Base-by-base conservation (phyloP, 2,329 filamentous ascomycete genomes). In the Clarireedia hainanense region DNA sequence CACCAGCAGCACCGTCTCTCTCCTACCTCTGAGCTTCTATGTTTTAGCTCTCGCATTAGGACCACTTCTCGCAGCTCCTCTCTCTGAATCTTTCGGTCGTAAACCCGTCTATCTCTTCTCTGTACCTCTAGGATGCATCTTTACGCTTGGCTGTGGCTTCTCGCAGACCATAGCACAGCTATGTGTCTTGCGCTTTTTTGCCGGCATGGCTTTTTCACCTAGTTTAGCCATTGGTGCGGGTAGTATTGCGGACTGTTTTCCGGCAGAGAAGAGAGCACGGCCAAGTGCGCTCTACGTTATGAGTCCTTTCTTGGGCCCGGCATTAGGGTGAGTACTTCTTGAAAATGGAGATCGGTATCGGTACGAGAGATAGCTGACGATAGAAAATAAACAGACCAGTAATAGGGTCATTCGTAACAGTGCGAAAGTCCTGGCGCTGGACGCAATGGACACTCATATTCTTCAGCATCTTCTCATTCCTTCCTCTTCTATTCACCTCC, bases 11-110 rank as follows among this genome's bases (percentile, higher is more conserved):
- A 52, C 48, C 14, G 43, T 52, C 6, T 14, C 49, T 15, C 26
- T 52, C 9, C 24, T 47, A 4, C 42, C 42, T 14, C 42, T 64
- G 6, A 47, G 65, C 14, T 62, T 67, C 5, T 67, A 85, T 65
- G 74, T 89, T 2, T 71, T 88, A 0, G 85, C 85, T 14, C 80
- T 82, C 52, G 81, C 78, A 1, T 76, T 80, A 24, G 84, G 82
- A 0, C 83, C 83, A 0, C 68, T 86, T 46, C 43, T 86, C 5
- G 77, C 80, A 52, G 80, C 80, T 0, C 84, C 84, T 0, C 53
- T 85, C 6, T 81, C 77, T 4, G 83, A 88, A 64, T 69, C 81
- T 1, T 82, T 79, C 60, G 82, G 82, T 15, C 64, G 78, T 0
- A 61, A 70, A 47, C 56, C 61, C 0, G 65, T 79, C 6, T 65